Evolutionary conservation across 2,329 filamentous ascomycete genomes (phyloP), one percentile per base, ranked within the genome.

Genomic region (Pseudogymnoascus sp.): DNA sequence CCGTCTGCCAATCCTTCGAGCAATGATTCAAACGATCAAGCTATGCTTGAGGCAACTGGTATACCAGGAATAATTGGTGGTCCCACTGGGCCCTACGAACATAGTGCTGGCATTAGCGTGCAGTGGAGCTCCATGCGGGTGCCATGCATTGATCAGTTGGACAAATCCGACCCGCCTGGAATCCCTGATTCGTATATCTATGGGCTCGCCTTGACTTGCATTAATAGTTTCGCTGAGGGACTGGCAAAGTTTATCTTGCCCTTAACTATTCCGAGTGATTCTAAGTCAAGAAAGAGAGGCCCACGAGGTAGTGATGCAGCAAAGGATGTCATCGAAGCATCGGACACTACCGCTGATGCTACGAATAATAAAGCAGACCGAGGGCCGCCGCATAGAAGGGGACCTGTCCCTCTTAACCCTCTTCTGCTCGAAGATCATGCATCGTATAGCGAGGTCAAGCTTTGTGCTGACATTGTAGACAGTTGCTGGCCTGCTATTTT

Each of bases 161-260:
- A 99, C 75, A 99, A 97, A 73, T 84, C 86, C 0, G 92, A 96
- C 57, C 83, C 93, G 0, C 92, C 93, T 3, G 68, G 78, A 0
- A 83, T 96, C 20, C 94, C 94, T 0, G 93, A 97, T 64, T 96
- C 94, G 0, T 99, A 99, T 69, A 82, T 96, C 6, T 97, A 97
- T 74, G 91, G 89, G 64, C 79, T 99, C 57, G 89, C 93, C 1
- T 76, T 99, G 41, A 88, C 90, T 2, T 97, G 93, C 70, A 88
- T 99, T 63, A 93, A 89, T 47, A 91, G 87, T 1, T 83, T 99
- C 58, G 96, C 93, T 0, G 94, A 99, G 70, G 92, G 90, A 2
- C 79, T 99, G 16, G 94, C 93, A 30, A 96, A 93, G 71, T 96
- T 96, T 67, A 88, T 97, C 54, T 80, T 99, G 12, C 94, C 94